Evolutionary conservation across 164 flowering plant species (phyloP), one percentile per base, ranked within the genome.

Genomic region (Cinnamomum micranthum): DNA sequence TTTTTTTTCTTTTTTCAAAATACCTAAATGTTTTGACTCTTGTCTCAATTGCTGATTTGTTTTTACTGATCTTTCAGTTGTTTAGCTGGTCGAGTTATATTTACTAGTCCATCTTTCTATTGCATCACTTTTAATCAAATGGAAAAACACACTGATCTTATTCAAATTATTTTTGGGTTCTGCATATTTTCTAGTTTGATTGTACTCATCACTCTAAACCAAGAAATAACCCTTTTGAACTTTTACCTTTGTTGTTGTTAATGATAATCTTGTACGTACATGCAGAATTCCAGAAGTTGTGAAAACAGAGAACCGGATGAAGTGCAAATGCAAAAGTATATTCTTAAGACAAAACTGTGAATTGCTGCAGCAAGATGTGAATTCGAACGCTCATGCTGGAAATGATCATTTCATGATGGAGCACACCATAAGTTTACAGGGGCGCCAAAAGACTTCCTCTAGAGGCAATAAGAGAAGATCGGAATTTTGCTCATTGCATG

Each of bases 401-500:
- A 79, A 76, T 71, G 69, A 69, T 22, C 13, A 10, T 70, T 50
- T 71, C 71, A 33, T 25, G 19, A 22, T 52, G 31, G 76, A 71
- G 74, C 59, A 74, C 20, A 75, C 60, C 17, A 50, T 12, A 20
- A 35, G 65, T 68, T 64, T 76, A 33, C 81, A 60, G 62, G 86
- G 82, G 31, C 78, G 74, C 23, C 72, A 55, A 68, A 65, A 64
- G 78, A 74, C 68, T 76, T 73, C 80, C 33, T 74, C 81, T 25
- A 80, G 74, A 77, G 77, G 71, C 51, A 70, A 78, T 81, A 88
- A 88, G 80, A 85, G 88, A 75, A 73, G 77, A 17, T 76, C 74
- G 51, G 77, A 79, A 11, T 55, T 73, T 65, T 67, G 31, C 65
- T 71, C 77, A 52, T 73, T 82, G 35, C 80, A 81, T 66, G 65